A percentile compares a stretch with the other conserved stretches of the same genome.
Conservation (phyloP, 192 early-diverging fungal species). For the Phycomyces nitens region DNA sequence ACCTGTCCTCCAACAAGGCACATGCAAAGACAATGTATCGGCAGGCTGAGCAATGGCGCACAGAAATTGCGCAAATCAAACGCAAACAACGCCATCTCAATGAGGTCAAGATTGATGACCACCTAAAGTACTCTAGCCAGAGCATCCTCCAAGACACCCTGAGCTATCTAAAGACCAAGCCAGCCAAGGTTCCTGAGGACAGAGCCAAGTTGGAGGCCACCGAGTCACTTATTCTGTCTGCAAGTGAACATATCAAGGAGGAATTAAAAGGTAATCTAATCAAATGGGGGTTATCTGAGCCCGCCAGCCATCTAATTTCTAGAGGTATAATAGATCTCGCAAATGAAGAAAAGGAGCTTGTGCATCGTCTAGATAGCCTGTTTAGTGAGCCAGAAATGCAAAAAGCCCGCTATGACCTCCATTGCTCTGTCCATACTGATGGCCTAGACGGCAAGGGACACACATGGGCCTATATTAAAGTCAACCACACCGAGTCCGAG, state of each 20-base stretch:
- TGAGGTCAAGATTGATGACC: neutral
- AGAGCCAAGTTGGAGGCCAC: too few species aligned
- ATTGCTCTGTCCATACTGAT: slow-evolving; percentile 31
- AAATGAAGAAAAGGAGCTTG: slow-evolving; percentile 1
- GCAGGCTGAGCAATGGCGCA: slow-evolving; percentile 6
- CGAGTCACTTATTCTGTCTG: too few species aligned
- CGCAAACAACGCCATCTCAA: neutral
- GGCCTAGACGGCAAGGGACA: slow-evolving; percentile 30
- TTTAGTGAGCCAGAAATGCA: slow-evolving; percentile 20
- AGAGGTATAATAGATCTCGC: too few species aligned
- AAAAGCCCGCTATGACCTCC: slow-evolving; percentile 26
- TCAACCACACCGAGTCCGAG: slow-evolving; percentile 5
- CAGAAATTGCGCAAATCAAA: slow-evolving; percentile 1
- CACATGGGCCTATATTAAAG: slow-evolving; percentile 39
- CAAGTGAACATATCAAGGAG: too few species aligned
- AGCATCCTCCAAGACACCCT: too few species aligned
- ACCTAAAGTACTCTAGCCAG: too few species aligned
- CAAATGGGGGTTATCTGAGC: too few species aligned
- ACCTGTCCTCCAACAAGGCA: slow-evolving; percentile 29
- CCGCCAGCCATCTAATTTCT: too few species aligned
- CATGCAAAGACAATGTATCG: slow-evolving; percentile 5
- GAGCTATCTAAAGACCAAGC: too few species aligned
- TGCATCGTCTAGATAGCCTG: neutral
- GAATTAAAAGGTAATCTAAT: too few species aligned
- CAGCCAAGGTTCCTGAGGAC: too few species aligned